Evolutionary conservation across 1,284 basidiomycete genomes (phyloP).

Genomic region (Thelephora terrestris): DNA sequence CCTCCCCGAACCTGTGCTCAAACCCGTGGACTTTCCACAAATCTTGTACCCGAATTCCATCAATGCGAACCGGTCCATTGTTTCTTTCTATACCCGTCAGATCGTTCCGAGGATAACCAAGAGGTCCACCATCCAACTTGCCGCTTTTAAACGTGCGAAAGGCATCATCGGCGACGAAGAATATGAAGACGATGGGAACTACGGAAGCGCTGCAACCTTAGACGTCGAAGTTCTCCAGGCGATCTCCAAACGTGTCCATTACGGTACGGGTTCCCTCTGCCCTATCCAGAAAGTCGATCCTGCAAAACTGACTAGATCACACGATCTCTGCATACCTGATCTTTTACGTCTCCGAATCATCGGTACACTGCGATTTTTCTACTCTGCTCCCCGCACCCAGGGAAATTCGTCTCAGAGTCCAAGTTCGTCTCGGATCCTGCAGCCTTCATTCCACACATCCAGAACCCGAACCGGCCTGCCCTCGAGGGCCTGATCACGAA

Average conservation of each 20-base stretch:
- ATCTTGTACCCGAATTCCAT: conserved; percentile 77
- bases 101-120: conserved; percentile 81
- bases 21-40: conserved; percentile 64
- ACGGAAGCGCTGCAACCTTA: conserved; percentile 88
- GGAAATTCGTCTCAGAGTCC: conserved; percentile 55
- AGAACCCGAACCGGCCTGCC: conserved; percentile 60
- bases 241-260: conserved; percentile 93
- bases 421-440: conserved; percentile 87
- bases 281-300: neutral
- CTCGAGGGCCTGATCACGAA: conserved; percentile 90
- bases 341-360: neutral
- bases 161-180: conserved; percentile 60
- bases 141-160: conserved; percentile 49
- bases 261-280: conserved; percentile 54
- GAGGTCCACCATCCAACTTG: conserved; percentile 51
- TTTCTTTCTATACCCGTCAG: conserved; percentile 76
- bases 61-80: conserved; percentile 84
- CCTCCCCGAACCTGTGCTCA: conserved; percentile 79
- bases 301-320: no score
- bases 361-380: neutral
- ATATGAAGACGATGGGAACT: conserved; percentile 90
- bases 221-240: conserved; percentile 94
- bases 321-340: no score
- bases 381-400: neutral
- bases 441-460: conserved; percentile 88